Evolutionary conservation across 345 rosid species (phyloP), one percentile per base, ranked within the genome.

Genomic region (Nasturtium officinale): DNA sequence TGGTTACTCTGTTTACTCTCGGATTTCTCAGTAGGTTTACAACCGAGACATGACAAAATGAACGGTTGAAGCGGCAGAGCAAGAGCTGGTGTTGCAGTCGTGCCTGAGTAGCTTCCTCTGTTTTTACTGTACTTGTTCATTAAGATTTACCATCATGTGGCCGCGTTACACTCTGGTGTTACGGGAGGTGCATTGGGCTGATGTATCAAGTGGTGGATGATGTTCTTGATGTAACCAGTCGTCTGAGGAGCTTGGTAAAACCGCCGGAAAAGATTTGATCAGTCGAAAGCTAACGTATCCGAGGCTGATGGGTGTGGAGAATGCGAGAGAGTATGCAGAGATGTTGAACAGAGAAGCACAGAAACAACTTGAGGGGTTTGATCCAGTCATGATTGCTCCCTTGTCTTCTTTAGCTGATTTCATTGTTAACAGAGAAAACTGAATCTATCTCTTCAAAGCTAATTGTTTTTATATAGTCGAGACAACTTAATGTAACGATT

Each of bases 11-110:
- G n/a, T n/a, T n/a, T n/a, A n/a, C n/a, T n/a, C n/a, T n/a, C n/a
- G n/a, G n/a, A n/a, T n/a, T n/a, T n/a, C n/a, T n/a, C n/a, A n/a
- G n/a, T n/a, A n/a, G 85, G 80, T 86, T 93, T 25, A 90, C 5
- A 38, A 3, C 67, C 38, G 95, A 83, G 65, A 84, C 92, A 29
- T 92, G 98, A 80, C 96, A 90, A 79, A 84, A n/a, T 69, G 63
- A 81, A 71, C 9, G 85, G 86, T 72, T 86, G 88, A 6, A 89
- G 43, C 61, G 80, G 77, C 45, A 75, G 47, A 6, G 76, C 67
- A 25, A 80, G 73, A 46, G 83, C 54, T 33, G 86, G 80, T 0
- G 71, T 74, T 3, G 65, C 85, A 33, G 83, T 73, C 13, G 35
- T 47, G 11, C 67, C 78, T 43, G 7, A 30, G 35, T 30, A 30